Base-by-base conservation (phyloP, 2,329 filamentous ascomycete genomes). In the Arthroderma sp. region DNA sequence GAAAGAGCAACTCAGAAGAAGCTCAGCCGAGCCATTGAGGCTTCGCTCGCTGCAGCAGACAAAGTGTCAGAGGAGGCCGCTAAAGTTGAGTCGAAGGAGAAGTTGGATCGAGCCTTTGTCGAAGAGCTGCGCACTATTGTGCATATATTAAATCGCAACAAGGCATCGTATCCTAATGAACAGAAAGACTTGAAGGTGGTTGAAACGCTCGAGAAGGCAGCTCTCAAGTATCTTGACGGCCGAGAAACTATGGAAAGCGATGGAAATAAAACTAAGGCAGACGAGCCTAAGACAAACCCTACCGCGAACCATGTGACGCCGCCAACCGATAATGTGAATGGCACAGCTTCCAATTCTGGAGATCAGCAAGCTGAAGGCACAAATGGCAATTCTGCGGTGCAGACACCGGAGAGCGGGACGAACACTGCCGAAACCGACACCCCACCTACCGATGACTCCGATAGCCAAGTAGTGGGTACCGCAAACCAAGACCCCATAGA, bases 141-240 rank as follows among this genome's bases (percentile, higher is more conserved):
- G 50, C 31, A 36, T 4, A 44, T 47, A 15, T 22, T 52, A 4
- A 27, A 6, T 6, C 32, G 36, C 36, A 44, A 43, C 3, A 46
- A 36, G 40, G 29, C 41, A 9, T 28, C 28, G 9, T 8, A 36
- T 15, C 8, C 29, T 11, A 38, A 32, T 28, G 36, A 59, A 28
- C 11, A 27, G 9, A 32, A 40, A 11, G 30, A 42, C 2, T 28
- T 70, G 45, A 69, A 73, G 5, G 65, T 71, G 3, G 54, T 78
- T 15, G 66, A 73, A 5, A 61, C 66, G 11, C 72, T 79, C 31
- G 66, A 70, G 46, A 63, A 62, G 33, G 75, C 74, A 3, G 68
- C 73, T 0, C 66, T 63, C 38, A 69, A 70, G 45, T 78, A 75
- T 44, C 58, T 77, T 1, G 63, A 65, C 59, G 15, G 15, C 15